These are phyloP conservation scores for Pyricularia sp. DNA, from an alignment of 2,329 filamentous ascomycete genomes.

Conservation along the genomic window DNA sequence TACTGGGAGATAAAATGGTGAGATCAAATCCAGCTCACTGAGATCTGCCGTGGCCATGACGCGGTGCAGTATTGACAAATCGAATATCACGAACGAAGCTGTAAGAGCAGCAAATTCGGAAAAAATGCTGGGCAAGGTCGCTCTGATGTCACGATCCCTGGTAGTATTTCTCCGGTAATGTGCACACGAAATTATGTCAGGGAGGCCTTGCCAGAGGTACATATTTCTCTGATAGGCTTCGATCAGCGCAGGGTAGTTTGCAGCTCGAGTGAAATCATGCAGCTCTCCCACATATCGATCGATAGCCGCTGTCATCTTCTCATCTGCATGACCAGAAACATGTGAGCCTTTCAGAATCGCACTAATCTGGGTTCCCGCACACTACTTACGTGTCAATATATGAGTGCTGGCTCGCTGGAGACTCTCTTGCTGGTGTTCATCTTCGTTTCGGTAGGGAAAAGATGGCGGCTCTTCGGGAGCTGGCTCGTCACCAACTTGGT, in stretches of 20 bases:
- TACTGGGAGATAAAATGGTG: slow-evolving; percentile 30
- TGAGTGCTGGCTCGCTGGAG: slow-evolving; percentile 1
- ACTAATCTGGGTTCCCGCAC: neutral
- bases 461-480: slow-evolving; percentile 16
- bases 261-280: slow-evolving; percentile 28
- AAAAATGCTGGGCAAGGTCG: slow-evolving; percentile 27
- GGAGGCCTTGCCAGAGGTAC: slow-evolving; percentile 42
- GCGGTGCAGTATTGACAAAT: slow-evolving; percentile 26
- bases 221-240: slow-evolving; percentile 33
- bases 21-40: slow-evolving; percentile 29
- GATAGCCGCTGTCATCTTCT: slow-evolving; percentile 32
- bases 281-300: slow-evolving; percentile 42
- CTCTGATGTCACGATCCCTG: slow-evolving; percentile 16
- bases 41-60: slow-evolving; percentile 16
- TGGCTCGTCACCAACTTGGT: slow-evolving; percentile 16
- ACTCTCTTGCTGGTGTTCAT: slow-evolving; percentile 12
- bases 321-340: slow-evolving; percentile 24
- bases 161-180: slow-evolving; percentile 9
- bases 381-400: neutral
- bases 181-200: slow-evolving; percentile 33
- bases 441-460: slow-evolving; percentile 33
- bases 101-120: slow-evolving; percentile 36
- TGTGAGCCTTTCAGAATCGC: slow-evolving; percentile 16
- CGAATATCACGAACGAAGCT: slow-evolving; percentile 41
- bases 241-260: slow-evolving; percentile 24